Evolutionary conservation across 331 rosid species (phyloP).

Genomic region (Malus hybrid): DNA sequence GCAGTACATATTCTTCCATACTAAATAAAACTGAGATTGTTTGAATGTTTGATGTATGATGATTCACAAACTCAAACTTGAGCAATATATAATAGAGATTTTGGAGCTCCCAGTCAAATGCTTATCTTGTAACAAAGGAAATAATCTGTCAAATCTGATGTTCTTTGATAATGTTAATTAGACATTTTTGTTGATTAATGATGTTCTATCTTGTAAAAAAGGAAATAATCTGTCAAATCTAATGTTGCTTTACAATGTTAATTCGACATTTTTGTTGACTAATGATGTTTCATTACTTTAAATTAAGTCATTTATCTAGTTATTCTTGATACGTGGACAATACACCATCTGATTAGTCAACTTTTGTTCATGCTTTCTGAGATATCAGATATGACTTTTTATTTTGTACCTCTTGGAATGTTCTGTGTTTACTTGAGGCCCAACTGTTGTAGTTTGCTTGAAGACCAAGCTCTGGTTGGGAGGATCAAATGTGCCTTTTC

Average conservation of each 20-base stretch:
- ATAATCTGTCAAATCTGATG: not conserved
- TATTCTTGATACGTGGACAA: no score
- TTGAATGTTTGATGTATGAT: not conserved
- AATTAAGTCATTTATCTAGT: no score
- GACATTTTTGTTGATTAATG: not conserved
- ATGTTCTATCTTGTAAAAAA: not conserved
- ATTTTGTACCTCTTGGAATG: not conserved
- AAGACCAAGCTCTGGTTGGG: no score
- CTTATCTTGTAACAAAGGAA: not conserved
- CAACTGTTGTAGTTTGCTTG: not conserved
- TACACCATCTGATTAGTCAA: no score
- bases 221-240: not conserved
- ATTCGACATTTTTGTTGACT: not conserved
- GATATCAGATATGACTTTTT: not conserved
- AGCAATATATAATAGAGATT: not conserved
- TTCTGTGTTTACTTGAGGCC: not conserved
- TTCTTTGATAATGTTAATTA: not conserved
- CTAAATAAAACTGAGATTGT: not conserved
- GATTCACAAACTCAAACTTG: not conserved
- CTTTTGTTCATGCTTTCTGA: no score
- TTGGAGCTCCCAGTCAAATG: conserved; percentile 9
- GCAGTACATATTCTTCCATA: conserved; percentile 19
- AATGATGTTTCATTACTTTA: not conserved
- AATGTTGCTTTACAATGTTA: not conserved
- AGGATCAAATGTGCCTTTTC: no score